Base-by-base conservation (phyloP, 2,329 filamentous ascomycete species). In the Fusarium torreyae region DNA sequence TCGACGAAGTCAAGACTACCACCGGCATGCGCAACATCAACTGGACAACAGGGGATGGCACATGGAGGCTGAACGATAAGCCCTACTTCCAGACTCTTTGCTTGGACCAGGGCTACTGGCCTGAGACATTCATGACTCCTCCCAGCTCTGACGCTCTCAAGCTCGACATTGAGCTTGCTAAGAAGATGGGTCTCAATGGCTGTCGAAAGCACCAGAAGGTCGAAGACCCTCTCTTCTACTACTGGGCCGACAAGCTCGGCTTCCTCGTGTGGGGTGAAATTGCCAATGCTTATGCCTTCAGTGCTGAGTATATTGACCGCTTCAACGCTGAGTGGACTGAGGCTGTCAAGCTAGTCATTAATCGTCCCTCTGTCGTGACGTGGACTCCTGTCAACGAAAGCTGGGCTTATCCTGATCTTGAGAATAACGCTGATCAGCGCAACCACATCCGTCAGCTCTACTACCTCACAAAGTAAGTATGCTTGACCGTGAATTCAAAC, bases 371-470 rank as follows among this genome's bases (percentile, higher is more conserved):
- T 9, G 80, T 92, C 24, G 82, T 92, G 7, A 86, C 87, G 0
- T 92, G 90, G 90, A 92, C 89, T 4, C 88, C 88, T 0, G 85
- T 89, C 45, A 92, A 92, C 68, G 79, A 86, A 76, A 85, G 83
- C 68, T 92, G 89, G 90, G 90, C 83, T 0, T 92, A 92, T 70
- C 83, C 87, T 0, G 82, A 85, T 36, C 81, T 92, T 34, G 85
- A 85, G 63, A 82, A 85, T 46, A 85, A 83, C 56, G 79, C 84
- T 8, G 82, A 86, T 57, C 89, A 92, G 77, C 83, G 89, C 15
- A 86, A 91, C 71, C 90, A 92, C 70, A 84, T 92, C 48, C 85
- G 88, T 20, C 83, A 85, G 17, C 81, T 92, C 3, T 91, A 91
- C 74, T 88, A 88, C 70, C 75, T 86, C 59, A 92, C 90, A 11